These are phyloP conservation scores for Penicillium janthinellum DNA, from an alignment of 2,329 filamentous ascomycete species.

Conservation along the genomic window DNA sequence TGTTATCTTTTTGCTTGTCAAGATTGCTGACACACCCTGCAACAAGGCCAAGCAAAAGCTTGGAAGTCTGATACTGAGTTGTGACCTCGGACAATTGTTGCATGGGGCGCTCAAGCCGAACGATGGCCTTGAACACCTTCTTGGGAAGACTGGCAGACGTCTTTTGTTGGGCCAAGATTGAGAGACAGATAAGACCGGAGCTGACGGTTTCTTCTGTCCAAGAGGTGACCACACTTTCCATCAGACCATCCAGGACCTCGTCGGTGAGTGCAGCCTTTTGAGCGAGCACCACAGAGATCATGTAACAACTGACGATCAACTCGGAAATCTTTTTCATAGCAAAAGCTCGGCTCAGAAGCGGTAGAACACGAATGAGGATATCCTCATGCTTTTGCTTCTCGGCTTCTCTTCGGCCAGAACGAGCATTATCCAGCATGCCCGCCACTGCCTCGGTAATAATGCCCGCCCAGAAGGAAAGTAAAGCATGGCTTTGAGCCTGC, in stretches of 20 bases:
- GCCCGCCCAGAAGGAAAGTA: constrained; percentile 89
- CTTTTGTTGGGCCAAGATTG: constrained; percentile 79
- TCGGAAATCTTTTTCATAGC: constrained; percentile 74
- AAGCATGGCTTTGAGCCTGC: constrained; percentile 71
- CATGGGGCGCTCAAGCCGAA: constrained; percentile 37
- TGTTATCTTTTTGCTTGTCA: constrained; percentile 35
- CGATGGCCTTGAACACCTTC: constrained; percentile 62
- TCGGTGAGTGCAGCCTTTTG: constrained; percentile 80
- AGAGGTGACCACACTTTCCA: constrained; percentile 81
- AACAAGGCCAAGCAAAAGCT: constrained; percentile 42
- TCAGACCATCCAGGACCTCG: constrained; percentile 76
- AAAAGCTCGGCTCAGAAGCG: constrained; percentile 74
- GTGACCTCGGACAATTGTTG: constrained; percentile 38
- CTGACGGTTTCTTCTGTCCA: constrained; percentile 74
- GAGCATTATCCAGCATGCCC: constrained; percentile 74
- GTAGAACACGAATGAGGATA: constrained; percentile 68
- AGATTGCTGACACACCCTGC: constrained; percentile 37
- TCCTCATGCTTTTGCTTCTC: constrained; percentile 81
- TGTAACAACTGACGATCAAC: constrained; percentile 84
- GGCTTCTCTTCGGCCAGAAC: constrained; percentile 73
- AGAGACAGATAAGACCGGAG: constrained; percentile 75
- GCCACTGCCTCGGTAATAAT: constrained; percentile 83
- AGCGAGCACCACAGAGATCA: constrained; percentile 83
- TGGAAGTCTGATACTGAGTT: constrained; percentile 36
- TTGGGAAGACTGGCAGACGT: constrained; percentile 69